A percentile compares a stretch with the other conserved stretches of the same genome.
These are phyloP conservation scores for Backusella sp. DNA, from an alignment of 192 early-diverging fungal genomes.

Conservation along the genomic window DNA sequence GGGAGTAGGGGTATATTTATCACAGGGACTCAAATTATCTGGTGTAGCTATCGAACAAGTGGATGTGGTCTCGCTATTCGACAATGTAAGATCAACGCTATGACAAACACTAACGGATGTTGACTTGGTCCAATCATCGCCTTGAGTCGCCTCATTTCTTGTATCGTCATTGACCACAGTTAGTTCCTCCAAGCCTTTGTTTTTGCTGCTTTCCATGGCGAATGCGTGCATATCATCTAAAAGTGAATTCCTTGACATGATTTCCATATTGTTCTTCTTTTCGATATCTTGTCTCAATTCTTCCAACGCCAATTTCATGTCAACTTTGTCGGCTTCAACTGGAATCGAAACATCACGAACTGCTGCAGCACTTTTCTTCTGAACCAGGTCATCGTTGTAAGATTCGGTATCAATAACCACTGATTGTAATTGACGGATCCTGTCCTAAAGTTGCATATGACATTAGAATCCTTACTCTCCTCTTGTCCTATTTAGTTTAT, in stretches of 20 bases:
- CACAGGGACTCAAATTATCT: not conserved
- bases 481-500: too few relatives aligned
- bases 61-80: not conserved
- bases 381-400: not conserved
- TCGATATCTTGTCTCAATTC: not conserved
- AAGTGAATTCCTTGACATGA: not conserved
- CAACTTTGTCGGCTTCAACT: not conserved
- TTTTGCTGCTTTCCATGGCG: not conserved
- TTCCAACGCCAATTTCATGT: not conserved
- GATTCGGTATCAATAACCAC: not conserved
- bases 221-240: not conserved
- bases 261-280: not conserved
- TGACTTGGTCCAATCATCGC: not conserved
- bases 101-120: not conserved
- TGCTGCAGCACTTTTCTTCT: not conserved
- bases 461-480: not conserved
- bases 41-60: not conserved
- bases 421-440: not conserved
- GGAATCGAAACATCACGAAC: not conserved
- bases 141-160: not conserved
- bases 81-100: not conserved
- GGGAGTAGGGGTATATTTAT: not conserved
- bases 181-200: not conserved
- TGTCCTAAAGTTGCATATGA: not conserved
- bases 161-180: not conserved